Conservation (phyloP, 2,329 filamentous ascomycete species). For the Fusarium haematococcum region DNA sequence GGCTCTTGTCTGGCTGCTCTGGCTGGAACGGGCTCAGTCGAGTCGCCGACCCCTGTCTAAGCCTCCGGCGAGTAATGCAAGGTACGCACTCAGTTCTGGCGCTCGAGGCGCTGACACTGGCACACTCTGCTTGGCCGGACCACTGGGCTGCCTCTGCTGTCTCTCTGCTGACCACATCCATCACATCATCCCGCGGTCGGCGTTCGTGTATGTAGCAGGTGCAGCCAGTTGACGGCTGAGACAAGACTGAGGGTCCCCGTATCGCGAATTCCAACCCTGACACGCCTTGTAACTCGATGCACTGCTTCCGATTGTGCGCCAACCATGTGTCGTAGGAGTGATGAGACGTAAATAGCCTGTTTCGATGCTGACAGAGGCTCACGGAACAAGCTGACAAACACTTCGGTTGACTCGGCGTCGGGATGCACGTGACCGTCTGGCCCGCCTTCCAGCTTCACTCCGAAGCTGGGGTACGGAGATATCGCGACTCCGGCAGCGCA, state of each 20-base stretch:
- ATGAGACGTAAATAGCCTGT: not conserved
- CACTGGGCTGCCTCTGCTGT: conserved; percentile 2
- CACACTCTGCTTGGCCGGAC: conserved; percentile 1
- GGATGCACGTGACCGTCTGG: conserved; percentile 24
- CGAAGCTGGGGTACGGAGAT: conserved; percentile 2
- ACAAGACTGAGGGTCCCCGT: conserved; percentile 2
- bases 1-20: conserved; percentile 30
- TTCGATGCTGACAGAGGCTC: not conserved
- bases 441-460: not conserved
- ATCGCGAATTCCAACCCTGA: conserved; percentile 10
- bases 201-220: conserved; percentile 6
- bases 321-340: not conserved
- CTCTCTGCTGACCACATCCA: not conserved
- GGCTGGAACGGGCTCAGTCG: conserved; percentile 3
- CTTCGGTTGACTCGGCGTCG: not conserved
- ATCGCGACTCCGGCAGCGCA: conserved; percentile 3
- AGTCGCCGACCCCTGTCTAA: conserved; percentile 22
- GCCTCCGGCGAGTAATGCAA: conserved; percentile 33
- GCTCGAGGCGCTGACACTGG: not conserved
- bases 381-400: not conserved
- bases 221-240: conserved; percentile 15
- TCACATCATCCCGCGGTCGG: conserved; percentile 18
- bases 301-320: not conserved
- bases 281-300: not conserved
- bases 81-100: conserved; percentile 17